Percentiles rank a stretch among this genome's conserved stretches.
Conservation (phyloP, 2,329 filamentous ascomycete species). For the Fusarium compactum region DNA sequence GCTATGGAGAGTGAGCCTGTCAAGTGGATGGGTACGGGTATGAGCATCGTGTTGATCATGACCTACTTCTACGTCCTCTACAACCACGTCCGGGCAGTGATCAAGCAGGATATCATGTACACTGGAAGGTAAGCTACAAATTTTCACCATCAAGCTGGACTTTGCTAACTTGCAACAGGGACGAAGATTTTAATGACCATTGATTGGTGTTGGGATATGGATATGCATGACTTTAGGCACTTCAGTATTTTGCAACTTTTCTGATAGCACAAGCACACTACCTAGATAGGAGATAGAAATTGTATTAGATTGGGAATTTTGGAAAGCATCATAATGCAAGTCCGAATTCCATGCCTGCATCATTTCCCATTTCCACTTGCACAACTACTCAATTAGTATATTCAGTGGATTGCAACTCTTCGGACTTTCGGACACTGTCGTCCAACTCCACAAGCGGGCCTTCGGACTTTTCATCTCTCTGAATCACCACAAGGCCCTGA, state of each 20-base stretch:
- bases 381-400: background rate
- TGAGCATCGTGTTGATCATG: slow-evolving; percentile 7
- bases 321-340: background rate
- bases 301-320: background rate
- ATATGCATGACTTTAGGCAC: background rate
- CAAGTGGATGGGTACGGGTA: slow-evolving; percentile 11
- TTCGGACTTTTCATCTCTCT: slow-evolving; percentile 22
- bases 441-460: slow-evolving; percentile 15
- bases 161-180: background rate
- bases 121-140: slow-evolving; percentile 9
- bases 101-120: slow-evolving; percentile 13
- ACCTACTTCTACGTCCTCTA: slow-evolving; percentile 15
- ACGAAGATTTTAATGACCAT: slow-evolving; percentile 11
- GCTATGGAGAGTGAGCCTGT: slow-evolving; percentile 1
- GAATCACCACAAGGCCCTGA: background rate
- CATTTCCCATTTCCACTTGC: background rate
- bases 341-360: background rate
- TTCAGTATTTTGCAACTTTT: background rate
- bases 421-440: slow-evolving; percentile 38
- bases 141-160: background rate
- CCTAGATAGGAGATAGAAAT: background rate
- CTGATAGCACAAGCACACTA: background rate
- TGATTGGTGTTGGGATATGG: background rate
- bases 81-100: background rate
- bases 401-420: slow-evolving; percentile 37